These are phyloP conservation scores for Vigna unguiculata DNA, from an alignment of 306 rosid species.

Conservation along the genomic window DNA sequence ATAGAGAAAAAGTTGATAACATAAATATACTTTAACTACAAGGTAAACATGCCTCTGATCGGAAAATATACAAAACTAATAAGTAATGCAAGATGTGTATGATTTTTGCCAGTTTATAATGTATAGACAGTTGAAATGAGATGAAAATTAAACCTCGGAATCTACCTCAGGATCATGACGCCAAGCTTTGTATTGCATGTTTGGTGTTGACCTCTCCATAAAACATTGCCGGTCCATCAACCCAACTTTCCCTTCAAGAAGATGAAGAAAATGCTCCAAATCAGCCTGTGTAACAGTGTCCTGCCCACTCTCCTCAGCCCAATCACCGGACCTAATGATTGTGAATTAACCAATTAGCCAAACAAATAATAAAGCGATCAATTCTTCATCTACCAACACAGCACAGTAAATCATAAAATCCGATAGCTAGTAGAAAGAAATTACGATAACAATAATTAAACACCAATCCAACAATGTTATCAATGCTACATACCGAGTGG, in stretches of 20 bases:
- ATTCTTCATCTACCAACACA: slow-evolving; percentile 28
- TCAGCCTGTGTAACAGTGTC: slow-evolving; percentile 71
- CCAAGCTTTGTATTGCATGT: slow-evolving; percentile 91
- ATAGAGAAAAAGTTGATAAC: slow-evolving; percentile 22
- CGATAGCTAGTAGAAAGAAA: slow-evolving; percentile 16
- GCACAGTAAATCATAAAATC: slow-evolving; percentile 15
- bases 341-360: slow-evolving; percentile 42
- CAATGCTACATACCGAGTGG: slow-evolving; percentile 27
- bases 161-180: slow-evolving; percentile 95
- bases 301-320: slow-evolving; percentile 58
- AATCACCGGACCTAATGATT: slow-evolving; percentile 50
- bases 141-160: slow-evolving; percentile 38
- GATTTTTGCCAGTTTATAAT: slow-evolving; percentile 30
- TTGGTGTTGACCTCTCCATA: slow-evolving; percentile 84
- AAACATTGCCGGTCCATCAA: slow-evolving; percentile 89
- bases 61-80: slow-evolving; percentile 38
- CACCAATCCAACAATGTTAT: background rate
- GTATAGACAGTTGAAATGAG: slow-evolving; percentile 16
- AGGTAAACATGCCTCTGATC: slow-evolving; percentile 21
- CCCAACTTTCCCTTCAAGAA: slow-evolving; percentile 76
- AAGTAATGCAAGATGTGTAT: background rate
- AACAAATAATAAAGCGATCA: slow-evolving; percentile 32
- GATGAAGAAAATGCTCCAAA: slow-evolving; percentile 79
- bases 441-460: slow-evolving; percentile 1
- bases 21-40: slow-evolving; percentile 25